These are phyloP conservation scores for Fomitiporia mediterranea DNA, from an alignment of 1,284 basidiomycete species.

Conservation along the genomic window DNA sequence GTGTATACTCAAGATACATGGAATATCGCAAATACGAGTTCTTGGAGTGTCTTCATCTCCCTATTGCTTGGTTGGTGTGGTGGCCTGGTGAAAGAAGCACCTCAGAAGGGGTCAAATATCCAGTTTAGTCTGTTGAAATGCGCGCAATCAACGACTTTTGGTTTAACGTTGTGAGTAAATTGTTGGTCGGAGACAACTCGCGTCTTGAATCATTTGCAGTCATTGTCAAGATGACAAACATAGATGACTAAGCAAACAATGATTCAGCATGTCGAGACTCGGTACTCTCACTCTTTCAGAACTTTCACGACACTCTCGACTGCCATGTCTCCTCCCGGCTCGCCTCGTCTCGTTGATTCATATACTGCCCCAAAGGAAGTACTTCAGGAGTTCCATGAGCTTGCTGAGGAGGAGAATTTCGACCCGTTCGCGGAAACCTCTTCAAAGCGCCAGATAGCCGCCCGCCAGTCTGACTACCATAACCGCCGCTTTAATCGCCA, in stretches of 20 bases:
- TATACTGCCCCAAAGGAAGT: constrained; percentile 94
- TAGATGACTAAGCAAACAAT: background rate
- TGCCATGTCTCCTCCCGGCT: constrained; percentile 35
- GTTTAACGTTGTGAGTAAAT: too few species aligned
- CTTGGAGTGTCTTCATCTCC: too few species aligned
- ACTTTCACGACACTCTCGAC: constrained; percentile 7
- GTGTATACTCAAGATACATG: too few species aligned
- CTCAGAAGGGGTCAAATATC: too few species aligned
- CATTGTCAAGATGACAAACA: background rate
- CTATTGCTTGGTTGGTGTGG: too few species aligned
- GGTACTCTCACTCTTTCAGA: background rate
- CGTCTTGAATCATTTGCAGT: too few species aligned
- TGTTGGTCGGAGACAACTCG: too few species aligned
- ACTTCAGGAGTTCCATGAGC: constrained; percentile 88
- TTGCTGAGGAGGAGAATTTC: constrained; percentile 86
- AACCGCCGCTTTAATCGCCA: constrained; percentile 85
- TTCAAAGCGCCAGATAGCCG: constrained; percentile 88
- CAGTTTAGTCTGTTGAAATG: too few species aligned
- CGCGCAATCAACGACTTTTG: too few species aligned
- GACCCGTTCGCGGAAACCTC: constrained; percentile 95
- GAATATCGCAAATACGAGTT: too few species aligned
- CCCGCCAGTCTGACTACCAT: constrained; percentile 95
- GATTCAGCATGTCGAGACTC: background rate
- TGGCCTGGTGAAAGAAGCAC: too few species aligned
- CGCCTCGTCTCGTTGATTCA: constrained; percentile 65